These are phyloP conservation scores for Ambrosia trifida DNA, from an alignment of 129 eudicot genomes.

Conservation along the genomic window DNA sequence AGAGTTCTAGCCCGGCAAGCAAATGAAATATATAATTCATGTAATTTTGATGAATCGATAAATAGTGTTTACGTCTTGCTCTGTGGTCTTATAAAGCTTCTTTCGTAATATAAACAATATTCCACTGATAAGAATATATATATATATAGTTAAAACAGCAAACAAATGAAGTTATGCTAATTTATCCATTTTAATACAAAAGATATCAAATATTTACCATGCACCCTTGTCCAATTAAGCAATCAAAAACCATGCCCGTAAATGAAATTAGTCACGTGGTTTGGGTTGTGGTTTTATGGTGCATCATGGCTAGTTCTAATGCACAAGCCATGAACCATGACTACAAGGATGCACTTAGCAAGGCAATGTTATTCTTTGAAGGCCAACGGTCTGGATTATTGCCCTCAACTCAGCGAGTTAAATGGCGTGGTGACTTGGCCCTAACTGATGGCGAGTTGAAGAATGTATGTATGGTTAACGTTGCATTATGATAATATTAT, in stretches of 20 bases:
- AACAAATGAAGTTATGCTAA: no score
- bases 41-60: neutral
- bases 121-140: no score
- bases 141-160: no score
- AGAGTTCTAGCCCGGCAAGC: constrained; percentile 4
- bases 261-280: neutral
- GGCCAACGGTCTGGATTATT: constrained; percentile 78
- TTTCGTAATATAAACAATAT: no score
- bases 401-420: constrained; percentile 58
- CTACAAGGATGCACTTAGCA: constrained; percentile 52
- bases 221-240: no score
- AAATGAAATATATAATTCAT: neutral
- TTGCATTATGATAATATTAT: neutral
- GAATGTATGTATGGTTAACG: constrained; percentile 32
- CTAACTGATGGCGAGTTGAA: constrained; percentile 54
- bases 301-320: constrained; percentile 22
- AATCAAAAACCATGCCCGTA: no score
- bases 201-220: no score
- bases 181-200: no score
- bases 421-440: constrained; percentile 71
- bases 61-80: neutral
- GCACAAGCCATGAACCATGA: constrained; percentile 23
- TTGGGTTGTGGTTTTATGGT: constrained; percentile 25
- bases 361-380: constrained; percentile 75
- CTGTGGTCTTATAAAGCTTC: no score